Conservation (phyloP, 148 eudicot species). For the Silene uniflora region DNA sequence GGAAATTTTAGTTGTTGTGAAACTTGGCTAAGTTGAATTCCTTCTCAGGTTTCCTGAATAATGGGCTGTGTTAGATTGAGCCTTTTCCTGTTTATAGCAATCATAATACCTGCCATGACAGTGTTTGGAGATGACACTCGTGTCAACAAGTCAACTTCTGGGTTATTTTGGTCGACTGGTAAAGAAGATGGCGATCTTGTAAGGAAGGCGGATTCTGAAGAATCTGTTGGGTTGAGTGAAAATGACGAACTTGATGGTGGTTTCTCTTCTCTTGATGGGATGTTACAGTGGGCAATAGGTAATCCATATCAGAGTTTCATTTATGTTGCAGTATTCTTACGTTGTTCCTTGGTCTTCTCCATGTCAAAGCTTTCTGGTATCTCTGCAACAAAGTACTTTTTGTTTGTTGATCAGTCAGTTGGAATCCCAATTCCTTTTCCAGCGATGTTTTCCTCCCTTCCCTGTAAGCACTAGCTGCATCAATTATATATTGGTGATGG, state of each 20-base stretch:
- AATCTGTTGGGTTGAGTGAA: constrained; percentile 34
- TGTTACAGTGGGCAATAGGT: constrained; percentile 97
- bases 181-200: constrained; percentile 48
- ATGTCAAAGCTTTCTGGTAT: no score
- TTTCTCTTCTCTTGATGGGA: constrained; percentile 80
- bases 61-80: constrained; percentile 31
- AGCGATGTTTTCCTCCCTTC: no score
- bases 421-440: no score
- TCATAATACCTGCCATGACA: constrained; percentile 20
- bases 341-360: no score
- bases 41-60: constrained; percentile 4
- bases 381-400: no score
- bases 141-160: constrained; percentile 47
- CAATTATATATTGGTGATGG: no score
- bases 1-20: background rate
- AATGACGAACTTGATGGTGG: constrained; percentile 70
- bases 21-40: background rate
- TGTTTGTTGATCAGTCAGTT: no score
- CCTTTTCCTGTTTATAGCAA: constrained; percentile 20
- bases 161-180: constrained; percentile 51
- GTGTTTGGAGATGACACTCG: constrained; percentile 35
- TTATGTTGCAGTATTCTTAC: no score
- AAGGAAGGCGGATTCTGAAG: constrained; percentile 45
- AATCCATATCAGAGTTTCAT: constrained; percentile 17
- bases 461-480: no score